Conservation (phyloP, 768 basidiomycete species). For the Panaeolus cyanescens region DNA sequence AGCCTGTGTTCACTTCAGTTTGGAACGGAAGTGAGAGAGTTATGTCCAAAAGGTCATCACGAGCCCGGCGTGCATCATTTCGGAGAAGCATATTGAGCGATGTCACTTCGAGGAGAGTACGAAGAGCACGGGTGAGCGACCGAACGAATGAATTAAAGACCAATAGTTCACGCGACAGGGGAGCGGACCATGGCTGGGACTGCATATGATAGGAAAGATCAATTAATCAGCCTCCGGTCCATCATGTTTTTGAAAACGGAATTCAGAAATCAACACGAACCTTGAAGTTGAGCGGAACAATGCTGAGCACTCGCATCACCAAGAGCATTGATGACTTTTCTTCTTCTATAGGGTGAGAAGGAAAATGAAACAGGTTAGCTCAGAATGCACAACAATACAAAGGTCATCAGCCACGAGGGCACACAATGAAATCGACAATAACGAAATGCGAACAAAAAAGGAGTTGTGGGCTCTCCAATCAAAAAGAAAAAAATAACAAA, state of each 20-base stretch:
- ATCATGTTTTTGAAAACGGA: conserved; percentile 6
- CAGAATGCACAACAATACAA: not conserved
- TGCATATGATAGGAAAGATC: conserved; percentile 31
- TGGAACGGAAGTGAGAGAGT: conserved; percentile 94
- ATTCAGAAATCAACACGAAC: conserved; percentile 41
- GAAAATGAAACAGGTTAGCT: not conserved
- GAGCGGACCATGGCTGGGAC: conserved; percentile 93
- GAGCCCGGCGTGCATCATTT: conserved; percentile 79
- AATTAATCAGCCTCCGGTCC: conserved; percentile 8
- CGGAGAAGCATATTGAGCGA: conserved; percentile 92
- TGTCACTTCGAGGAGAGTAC: conserved; percentile 88
- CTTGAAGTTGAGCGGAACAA: conserved; percentile 94
- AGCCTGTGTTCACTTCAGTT: conserved; percentile 95
- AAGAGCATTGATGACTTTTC: conserved; percentile 94
- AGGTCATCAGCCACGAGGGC: not conserved
- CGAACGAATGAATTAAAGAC: conserved; percentile 99
- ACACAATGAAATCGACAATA: conserved; percentile 1
- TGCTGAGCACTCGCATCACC: conserved; percentile 95
- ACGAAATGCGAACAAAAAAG: not conserved
- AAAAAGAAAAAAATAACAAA: not conserved
- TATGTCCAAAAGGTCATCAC: conserved; percentile 93
- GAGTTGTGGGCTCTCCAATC: conserved; percentile 2
- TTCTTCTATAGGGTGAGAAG: conserved; percentile 56
- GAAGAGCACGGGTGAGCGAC: conserved; percentile 85
- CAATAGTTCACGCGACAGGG: conserved; percentile 92